Base-by-base conservation (phyloP, 768 basidiomycete genomes). In the Rickenella mellea region DNA sequence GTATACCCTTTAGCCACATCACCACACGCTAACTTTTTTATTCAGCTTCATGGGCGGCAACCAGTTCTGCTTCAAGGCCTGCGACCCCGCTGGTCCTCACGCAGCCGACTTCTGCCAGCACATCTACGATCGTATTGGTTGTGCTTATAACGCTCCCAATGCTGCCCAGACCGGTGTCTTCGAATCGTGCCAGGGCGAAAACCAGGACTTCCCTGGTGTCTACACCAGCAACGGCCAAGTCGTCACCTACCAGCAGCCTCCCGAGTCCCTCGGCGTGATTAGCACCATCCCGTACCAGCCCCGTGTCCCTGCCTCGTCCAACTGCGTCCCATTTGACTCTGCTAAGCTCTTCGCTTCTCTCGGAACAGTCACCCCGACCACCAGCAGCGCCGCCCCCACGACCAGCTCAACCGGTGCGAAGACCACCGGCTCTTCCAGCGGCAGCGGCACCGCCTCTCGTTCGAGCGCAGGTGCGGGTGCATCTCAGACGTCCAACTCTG, bases 51-150 rank as follows among this genome's bases (percentile, higher is more conserved):
- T 85, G 54, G 86, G 86, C 38, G 69, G 68, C 20, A 57, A 65
- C 48, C 41, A 45, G 19, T 82, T 84, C 68, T 89, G 84, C 60
- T 53, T 83, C 49, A 89, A 88, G 60, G 64, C 71, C 0, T 90
- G 86, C 63, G 75, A 85, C 52, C 78, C 78, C 2, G 48, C 57
- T 1, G 63, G 65, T 9, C 51, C 70, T n/a, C 67, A 75, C 51
- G 67, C 71, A 0, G 62, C 65, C 4, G 53, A 63, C n/a, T 71
- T 57, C 51, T 88, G 86, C 65, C 65, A 83, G 56, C 79, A 90
- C 68, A 71, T 76, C 46, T 80, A 66, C 45, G 84, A 87, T 54
- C 80, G 79, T 44, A 78, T 86, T 39, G 87, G 88, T 8, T 80
- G 82, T 50, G 53, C 47, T 2, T 87, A 78, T 67, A 89, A 87